Evolutionary conservation across 2,329 filamentous ascomycete genomes (phyloP).

Genomic region (Ceratocystis variospora): DNA sequence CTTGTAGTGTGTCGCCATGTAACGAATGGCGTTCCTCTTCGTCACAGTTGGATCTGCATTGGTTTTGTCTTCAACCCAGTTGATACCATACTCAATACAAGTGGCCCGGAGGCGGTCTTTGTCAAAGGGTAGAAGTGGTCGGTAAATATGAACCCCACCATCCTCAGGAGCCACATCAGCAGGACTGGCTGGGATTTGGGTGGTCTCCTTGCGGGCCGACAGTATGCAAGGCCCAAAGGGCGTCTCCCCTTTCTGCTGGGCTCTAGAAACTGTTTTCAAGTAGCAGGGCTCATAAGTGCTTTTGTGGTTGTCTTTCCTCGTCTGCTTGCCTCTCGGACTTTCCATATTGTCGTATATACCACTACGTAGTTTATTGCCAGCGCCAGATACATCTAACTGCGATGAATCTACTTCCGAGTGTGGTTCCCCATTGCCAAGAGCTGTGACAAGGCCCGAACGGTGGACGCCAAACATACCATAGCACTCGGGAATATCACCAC

Average conservation of each 20-base stretch:
- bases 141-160: constrained; percentile 52
- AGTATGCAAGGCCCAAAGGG: background rate
- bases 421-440: constrained; percentile 29
- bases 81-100: constrained; percentile 51
- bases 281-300: background rate
- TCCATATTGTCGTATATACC: constrained; percentile 1
- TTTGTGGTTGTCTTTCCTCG: background rate
- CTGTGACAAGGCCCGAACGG: constrained; percentile 45
- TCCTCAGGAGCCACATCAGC: constrained; percentile 36
- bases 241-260: background rate
- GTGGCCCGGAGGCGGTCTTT: constrained; percentile 64
- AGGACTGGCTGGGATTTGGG: background rate
- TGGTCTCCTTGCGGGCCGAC: background rate
- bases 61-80: constrained; percentile 75
- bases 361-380: constrained; percentile 21
- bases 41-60: constrained; percentile 69
- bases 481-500: constrained; percentile 69
- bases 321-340: background rate
- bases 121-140: constrained; percentile 55
- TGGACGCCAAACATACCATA: constrained; percentile 58
- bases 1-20: constrained; percentile 36
- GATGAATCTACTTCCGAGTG: constrained; percentile 29
- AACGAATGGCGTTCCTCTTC: constrained; percentile 63
- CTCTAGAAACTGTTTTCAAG: background rate
- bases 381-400: constrained; percentile 23